Evolutionary conservation across 345 rosid genomes (phyloP).

Genomic region (Garcia nutans): DNA sequence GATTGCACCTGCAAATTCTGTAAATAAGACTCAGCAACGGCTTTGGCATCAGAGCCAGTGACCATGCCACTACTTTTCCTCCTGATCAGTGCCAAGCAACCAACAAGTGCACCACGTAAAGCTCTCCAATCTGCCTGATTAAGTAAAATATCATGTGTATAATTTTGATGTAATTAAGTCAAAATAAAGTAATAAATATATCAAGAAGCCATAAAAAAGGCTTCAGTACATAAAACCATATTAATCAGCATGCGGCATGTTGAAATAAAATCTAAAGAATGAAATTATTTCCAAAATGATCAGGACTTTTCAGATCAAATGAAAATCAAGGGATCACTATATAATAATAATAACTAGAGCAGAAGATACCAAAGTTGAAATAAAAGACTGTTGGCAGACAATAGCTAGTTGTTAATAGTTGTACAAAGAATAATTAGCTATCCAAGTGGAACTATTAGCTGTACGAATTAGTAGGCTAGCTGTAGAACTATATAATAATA

Average conservation of each 20-base stretch:
- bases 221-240: neutral
- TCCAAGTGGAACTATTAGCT: too few species aligned
- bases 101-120: conserved; percentile 79
- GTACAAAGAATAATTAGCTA: too few species aligned
- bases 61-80: conserved; percentile 59
- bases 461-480: too few species aligned
- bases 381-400: too few species aligned
- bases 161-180: conserved; percentile 5
- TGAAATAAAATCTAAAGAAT: neutral
- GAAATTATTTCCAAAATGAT: neutral
- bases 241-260: neutral
- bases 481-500: too few species aligned
- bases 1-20: conserved; percentile 70
- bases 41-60: conserved; percentile 54
- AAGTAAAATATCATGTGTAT: conserved; percentile 32
- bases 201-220: neutral
- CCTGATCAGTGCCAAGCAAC: conserved; percentile 77
- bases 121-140: conserved; percentile 95
- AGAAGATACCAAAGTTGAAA: too few species aligned
- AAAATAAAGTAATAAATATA: neutral
- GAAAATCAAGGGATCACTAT: neutral
- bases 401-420: too few species aligned
- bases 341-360: neutral
- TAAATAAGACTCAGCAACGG: conserved; percentile 50
- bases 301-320: neutral